A percentile compares a stretch with the other conserved stretches of the same genome.
Evolutionary conservation across 2,329 filamentous ascomycete genomes (phyloP).

Genomic region (Neonectria coccinea): DNA sequence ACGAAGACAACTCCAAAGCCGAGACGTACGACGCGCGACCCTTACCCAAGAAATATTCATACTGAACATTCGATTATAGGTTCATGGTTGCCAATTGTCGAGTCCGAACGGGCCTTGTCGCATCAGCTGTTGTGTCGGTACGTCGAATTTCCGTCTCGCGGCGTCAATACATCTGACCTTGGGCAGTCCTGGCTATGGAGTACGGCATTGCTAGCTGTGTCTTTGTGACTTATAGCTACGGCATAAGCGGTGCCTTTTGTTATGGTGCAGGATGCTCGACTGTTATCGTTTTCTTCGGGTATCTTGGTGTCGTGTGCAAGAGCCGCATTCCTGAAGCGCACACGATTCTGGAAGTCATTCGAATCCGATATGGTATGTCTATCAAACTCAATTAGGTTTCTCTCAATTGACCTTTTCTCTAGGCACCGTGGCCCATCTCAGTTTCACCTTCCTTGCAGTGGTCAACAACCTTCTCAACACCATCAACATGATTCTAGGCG

Average conservation of each 20-base stretch:
- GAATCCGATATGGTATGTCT: slow-evolving; percentile 71
- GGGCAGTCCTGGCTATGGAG: slow-evolving; percentile 30
- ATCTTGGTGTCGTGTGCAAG: slow-evolving; percentile 88
- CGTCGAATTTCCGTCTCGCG: background rate
- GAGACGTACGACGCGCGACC: slow-evolving; percentile 14
- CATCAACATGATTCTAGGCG: slow-evolving; percentile 87
- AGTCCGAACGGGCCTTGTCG: slow-evolving; percentile 27
- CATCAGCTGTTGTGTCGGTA: slow-evolving; percentile 28
- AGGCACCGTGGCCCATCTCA: slow-evolving; percentile 75
- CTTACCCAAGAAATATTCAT: no score
- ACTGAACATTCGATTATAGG: background rate
- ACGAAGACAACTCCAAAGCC: slow-evolving; percentile 29
- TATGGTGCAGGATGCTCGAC: slow-evolving; percentile 27
- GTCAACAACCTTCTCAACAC: slow-evolving; percentile 89
- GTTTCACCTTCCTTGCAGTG: slow-evolving; percentile 83
- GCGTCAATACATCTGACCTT: slow-evolving; percentile 3
- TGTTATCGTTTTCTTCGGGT: slow-evolving; percentile 84
- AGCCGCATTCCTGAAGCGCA: slow-evolving; percentile 87
- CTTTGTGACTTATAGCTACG: slow-evolving; percentile 28
- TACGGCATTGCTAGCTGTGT: slow-evolving; percentile 27
- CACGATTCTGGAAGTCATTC: slow-evolving; percentile 83
- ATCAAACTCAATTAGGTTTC: no score
- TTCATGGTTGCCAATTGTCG: slow-evolving; percentile 30
- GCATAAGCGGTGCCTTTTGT: slow-evolving; percentile 28
- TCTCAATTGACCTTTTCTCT: background rate